Evolutionary conservation across 371 early-diverging fungal genomes (phyloP), one percentile per base, ranked within the genome.

Genomic region (Edhazardia aedis): DNA sequence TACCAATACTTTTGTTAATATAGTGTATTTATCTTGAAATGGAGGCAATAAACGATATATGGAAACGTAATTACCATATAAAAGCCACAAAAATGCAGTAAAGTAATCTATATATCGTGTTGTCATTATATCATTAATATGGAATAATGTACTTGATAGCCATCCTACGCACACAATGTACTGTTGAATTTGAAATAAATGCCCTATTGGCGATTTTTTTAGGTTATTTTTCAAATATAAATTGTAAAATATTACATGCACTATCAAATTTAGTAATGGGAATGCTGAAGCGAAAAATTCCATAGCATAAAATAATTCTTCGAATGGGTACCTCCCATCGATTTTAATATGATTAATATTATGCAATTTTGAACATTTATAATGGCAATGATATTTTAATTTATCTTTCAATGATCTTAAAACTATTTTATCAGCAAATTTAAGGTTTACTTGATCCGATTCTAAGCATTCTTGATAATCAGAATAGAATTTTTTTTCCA

Each of bases 71-170:
- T 55, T 36, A 42, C 33, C 52, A 22, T 53, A 53, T 2, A 51
- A 28, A 7, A 67, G 56, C 2, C 43, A 43, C 16, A 63, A 30
- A 47, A 61, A 47, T 26, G 58, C 67, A 38, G 50, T 48, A 30
- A 63, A 63, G 27, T 67, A 67, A 42, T 67, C 67, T 21, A 39
- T 25, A 39, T 61, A 37, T 36, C 61, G 52, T 26, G 63, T 59
- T 3, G 63, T 26, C 19, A 40, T 4, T 36, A 48, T 67, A 19
- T 67, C 67, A 27, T 58, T 47, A 0, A 67, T 56, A 45, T 67
- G 67, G 42, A 67, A 63, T 14, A 62, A 38, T 2, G 52, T 47
- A 38, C 55, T 54, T n/a, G 61, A 55, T 12, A 67, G 38, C 33
- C 58, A 60, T 36, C 61, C 59, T n/a, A 58, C 24, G 11, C 40